Evolutionary conservation across 768 basidiomycete genomes (phyloP).

Genomic region (Lactifluus piperatus): DNA sequence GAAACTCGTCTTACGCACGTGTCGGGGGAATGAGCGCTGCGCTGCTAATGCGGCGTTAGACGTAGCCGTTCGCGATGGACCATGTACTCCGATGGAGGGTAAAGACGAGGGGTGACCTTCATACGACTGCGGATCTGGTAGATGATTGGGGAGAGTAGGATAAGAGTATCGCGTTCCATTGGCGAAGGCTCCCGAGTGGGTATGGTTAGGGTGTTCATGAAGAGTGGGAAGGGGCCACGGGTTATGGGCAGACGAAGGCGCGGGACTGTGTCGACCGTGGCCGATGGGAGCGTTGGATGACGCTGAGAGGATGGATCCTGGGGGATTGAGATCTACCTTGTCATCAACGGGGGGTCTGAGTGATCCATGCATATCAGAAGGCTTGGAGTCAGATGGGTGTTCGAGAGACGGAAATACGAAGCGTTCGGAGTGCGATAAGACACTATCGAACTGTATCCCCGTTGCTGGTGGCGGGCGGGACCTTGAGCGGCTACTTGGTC

Average conservation of each 20-base stretch:
- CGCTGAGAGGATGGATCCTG: slow-evolving; percentile 17
- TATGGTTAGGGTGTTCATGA: slow-evolving; percentile 12
- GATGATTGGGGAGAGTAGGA: slow-evolving; percentile 3
- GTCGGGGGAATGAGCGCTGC: slow-evolving; percentile 62
- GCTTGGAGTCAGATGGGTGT: slow-evolving; percentile 20
- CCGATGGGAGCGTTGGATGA: slow-evolving; percentile 26
- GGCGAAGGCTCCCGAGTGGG: not conserved
- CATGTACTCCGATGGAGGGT: slow-evolving; percentile 62
- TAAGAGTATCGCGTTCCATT: slow-evolving; percentile 14
- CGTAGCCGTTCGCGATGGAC: slow-evolving; percentile 34
- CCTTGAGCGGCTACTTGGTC: slow-evolving; percentile 66
- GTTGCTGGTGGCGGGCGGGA: slow-evolving; percentile 59
- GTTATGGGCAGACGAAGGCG: slow-evolving; percentile 21
- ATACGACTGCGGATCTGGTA: slow-evolving; percentile 1
- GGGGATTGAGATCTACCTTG: slow-evolving; percentile 20
- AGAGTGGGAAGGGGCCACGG: slow-evolving; percentile 16
- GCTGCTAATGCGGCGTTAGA: slow-evolving; percentile 27
- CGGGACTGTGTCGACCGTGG: slow-evolving; percentile 27
- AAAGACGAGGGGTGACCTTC: slow-evolving; percentile 55
- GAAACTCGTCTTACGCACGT: slow-evolving; percentile 90
- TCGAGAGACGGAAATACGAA: slow-evolving; percentile 20
- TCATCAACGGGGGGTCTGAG: slow-evolving; percentile 21
- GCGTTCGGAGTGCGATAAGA: slow-evolving; percentile 20
- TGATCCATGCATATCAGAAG: slow-evolving; percentile 40
- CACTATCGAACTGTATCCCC: slow-evolving; percentile 23